Evolutionary conservation across 768 basidiomycete species (phyloP), one percentile per base, ranked within the genome.

Genomic region (Kwoniella mangroviensis): DNA sequence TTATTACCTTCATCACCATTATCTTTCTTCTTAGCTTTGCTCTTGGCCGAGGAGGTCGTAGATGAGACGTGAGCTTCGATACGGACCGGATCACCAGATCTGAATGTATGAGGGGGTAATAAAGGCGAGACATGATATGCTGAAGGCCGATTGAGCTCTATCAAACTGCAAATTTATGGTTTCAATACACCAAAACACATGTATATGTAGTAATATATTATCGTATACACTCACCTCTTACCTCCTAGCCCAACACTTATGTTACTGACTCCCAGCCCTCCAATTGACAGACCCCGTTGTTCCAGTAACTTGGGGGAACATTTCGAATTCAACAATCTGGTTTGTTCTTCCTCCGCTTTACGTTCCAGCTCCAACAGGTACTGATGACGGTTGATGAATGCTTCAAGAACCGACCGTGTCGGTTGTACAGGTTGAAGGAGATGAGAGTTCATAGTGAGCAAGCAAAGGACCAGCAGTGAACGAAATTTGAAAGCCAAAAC

Each of bases 231-330:
- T 79, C 81, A 96, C 94, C 90, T 94, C 85, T 94, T 95, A 28
- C 94, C 95, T 28, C 94, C 95, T 4, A 98, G 86, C 2, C 95
- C 96, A 19, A 97, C 87, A 61, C 87, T 89, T n/a, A 94, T 86
- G 26, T 87, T 86, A 0, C 88, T 86, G 1, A 93, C 84, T 1
- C 91, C 89, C 4, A 98, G 85, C 55, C 90, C 90, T 34, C 87
- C 87, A 1, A 97, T 81, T 0, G 92, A 90, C 11, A 98, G 85
- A 3, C 95, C 95, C 67, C 91, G 90, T 73, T 91, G 90, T 81
- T 96, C 93, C n/a, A 98, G 86, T 10, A 94, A 85, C 73, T 89
- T 92, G 0, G 90, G 90, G 1, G 90, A 88, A 77, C 92, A 94
- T 67, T 92, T 92, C 10, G 91, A 90, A 21, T 94, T 85, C 42